Evolutionary conservation across 495 filamentous ascomycete genomes (phyloP).

Genomic region (Cryomyces minteri): DNA sequence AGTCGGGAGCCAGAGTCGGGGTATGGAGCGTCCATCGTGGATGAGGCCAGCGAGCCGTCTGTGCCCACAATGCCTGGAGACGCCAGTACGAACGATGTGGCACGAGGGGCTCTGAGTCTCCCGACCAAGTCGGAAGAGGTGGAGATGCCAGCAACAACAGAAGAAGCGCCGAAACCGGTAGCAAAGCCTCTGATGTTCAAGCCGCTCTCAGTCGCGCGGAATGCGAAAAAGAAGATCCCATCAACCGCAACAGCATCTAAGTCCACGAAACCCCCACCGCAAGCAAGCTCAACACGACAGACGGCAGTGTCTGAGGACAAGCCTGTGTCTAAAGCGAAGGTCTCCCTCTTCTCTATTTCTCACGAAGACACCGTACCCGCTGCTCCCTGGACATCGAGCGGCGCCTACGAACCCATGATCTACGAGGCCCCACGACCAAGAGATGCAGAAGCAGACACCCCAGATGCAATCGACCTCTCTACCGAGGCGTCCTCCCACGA

Average conservation of each 20-base stretch:
- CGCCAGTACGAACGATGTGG: too few relatives aligned
- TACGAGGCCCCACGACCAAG: background rate
- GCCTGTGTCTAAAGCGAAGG: slow-evolving; percentile 19
- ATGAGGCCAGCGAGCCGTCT: too few relatives aligned
- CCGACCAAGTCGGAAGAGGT: too few relatives aligned
- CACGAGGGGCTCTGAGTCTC: too few relatives aligned
- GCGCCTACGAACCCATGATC: slow-evolving; percentile 19
- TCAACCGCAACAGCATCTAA: slow-evolving; percentile 8
- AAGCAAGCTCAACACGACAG: background rate
- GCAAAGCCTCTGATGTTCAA: slow-evolving; percentile 77
- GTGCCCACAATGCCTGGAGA: too few relatives aligned
- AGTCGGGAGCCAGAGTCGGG: slow-evolving; percentile 29
- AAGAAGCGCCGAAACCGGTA: slow-evolving; percentile 42
- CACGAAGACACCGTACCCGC: slow-evolving; percentile 14
- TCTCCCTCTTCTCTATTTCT: slow-evolving; percentile 43
- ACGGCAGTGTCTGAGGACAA: slow-evolving; percentile 5
- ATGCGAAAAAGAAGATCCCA: slow-evolving; percentile 45
- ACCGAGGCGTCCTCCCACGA: background rate
- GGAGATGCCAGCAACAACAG: background rate
- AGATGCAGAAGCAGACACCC: background rate
- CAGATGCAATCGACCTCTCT: background rate
- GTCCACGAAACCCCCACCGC: slow-evolving; percentile 1
- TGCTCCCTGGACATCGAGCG: slow-evolving; percentile 13
- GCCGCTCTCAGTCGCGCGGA: slow-evolving; percentile 61
- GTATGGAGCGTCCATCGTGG: background rate